A percentile compares a stretch with the other conserved stretches of the same genome.
Evolutionary conservation across 352 stramenopile genomes (phyloP).

Genomic region (Globisporangium polare): DNA sequence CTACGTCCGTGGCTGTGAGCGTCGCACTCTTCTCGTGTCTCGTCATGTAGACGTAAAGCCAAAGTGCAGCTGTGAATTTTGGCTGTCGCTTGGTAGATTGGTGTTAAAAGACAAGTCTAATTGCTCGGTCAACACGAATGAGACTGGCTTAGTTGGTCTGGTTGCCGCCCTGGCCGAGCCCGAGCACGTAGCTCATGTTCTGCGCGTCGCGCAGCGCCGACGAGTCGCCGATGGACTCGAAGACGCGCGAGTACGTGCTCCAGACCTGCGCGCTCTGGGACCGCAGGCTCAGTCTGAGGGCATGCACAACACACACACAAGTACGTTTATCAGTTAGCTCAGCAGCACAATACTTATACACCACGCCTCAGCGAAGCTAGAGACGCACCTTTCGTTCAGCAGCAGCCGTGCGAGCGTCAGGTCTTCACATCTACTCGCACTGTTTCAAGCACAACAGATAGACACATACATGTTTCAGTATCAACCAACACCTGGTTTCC

Average conservation of each 20-base stretch:
- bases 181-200: constrained; percentile 87
- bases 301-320: background rate
- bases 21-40: constrained; percentile 10
- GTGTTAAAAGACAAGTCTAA: background rate
- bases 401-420: constrained; percentile 70
- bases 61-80: background rate
- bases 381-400: constrained; percentile 69
- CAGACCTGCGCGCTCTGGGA: constrained; percentile 81
- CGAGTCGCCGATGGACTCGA: constrained; percentile 58
- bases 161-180: constrained; percentile 72
- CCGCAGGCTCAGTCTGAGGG: constrained; percentile 49
- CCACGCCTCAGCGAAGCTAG: background rate
- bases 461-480: background rate
- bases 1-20: constrained; percentile 4
- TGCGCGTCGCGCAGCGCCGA: constrained; percentile 79
- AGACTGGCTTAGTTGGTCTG: constrained; percentile 46
- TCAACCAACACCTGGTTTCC: background rate
- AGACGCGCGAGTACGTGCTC: constrained; percentile 72
- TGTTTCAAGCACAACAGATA: constrained; percentile 17
- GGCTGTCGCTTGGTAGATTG: background rate
- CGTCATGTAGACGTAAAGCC: constrained; percentile 6
- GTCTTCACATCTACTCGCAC: constrained; percentile 64
- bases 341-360: background rate
- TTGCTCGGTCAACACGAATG: background rate
- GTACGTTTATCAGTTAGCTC: background rate